Conservation (phyloP, 441 rosid genomes). For the Pelargonium fulgidum region DNA sequence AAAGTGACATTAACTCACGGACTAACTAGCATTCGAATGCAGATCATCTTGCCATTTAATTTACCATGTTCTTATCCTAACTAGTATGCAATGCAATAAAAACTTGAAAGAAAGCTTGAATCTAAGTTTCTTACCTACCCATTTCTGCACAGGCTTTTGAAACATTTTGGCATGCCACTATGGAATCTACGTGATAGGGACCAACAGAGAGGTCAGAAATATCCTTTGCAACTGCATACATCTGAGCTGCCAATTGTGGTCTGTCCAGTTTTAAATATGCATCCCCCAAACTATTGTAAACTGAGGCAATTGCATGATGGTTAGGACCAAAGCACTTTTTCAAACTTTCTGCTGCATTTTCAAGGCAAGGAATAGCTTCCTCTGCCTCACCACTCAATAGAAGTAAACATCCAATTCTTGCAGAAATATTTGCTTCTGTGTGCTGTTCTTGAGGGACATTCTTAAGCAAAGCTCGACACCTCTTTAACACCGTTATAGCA, state of each 20-base stretch:
- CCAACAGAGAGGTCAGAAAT: not conserved
- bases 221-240: conserved; percentile 8
- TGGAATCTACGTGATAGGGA: not conserved
- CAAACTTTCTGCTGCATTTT: not conserved
- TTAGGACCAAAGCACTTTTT: conserved; percentile 4
- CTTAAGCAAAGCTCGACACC: conserved; percentile 61
- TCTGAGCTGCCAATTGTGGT: conserved; percentile 1
- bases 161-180: conserved; percentile 4
- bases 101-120: not conserved
- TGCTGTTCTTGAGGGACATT: conserved; percentile 81
- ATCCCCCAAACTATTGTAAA: conserved; percentile 2
- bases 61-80: not conserved
- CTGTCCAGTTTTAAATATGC: conserved; percentile 6
- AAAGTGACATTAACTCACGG: not conserved
- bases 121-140: not conserved
- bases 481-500: conserved; percentile 69
- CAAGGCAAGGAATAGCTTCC: not conserved
- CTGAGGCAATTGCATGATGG: not conserved
- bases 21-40: not conserved
- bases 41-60: not conserved
- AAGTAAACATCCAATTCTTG: conserved; percentile 86
- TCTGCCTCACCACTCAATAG: conserved; percentile 14
- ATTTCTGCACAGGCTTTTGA: not conserved
- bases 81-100: not conserved
- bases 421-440: conserved; percentile 81